Evolutionary conservation across 805 yeast species (phyloP), one percentile per base, ranked within the genome.

Genomic region (Starmerella apis): DNA sequence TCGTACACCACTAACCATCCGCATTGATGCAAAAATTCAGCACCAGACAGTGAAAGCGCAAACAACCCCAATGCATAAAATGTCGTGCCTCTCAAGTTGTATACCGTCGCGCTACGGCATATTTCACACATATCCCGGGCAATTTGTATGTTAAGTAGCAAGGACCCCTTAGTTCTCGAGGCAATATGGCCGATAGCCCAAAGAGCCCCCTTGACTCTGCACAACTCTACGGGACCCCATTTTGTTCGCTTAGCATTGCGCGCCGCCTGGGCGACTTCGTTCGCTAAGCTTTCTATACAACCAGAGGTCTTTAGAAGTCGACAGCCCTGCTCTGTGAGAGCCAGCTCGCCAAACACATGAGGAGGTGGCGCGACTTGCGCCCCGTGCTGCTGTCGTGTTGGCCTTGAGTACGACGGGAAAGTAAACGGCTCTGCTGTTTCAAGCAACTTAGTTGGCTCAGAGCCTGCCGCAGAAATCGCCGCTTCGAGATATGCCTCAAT

Each of bases 151-250:
- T 75, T 19, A 66, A 70, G 58, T 38, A 81, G 66, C 16, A 73
- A 68, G 16, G 83, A 78, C 0, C 96, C 96, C 46, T 73, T 67
- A 9, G 75, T 74, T 1, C 86, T 76, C 0, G 87, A 76, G 1
- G 88, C 88, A 27, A 88, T 78, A 59, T 81, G 80, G 0, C 96
- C 96, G 30, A 86, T 71, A 1, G 94, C 80, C 96, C 96, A 90
- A 31, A 90, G 59, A 30, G 82, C 77, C 10, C 88, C 84, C 61
- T 85, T 86, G 23, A 90, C 64, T 54, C 72, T 74, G 10, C 68
- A 31, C 16, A 70, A 52, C 18, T 67, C 72, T 73, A 8, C 68
- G 30, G 18, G 70, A 52, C 18, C 66, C 65, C 6, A 48, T 35
- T 45, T 30, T 10, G 23, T 5, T n/a, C 22, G 11, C 28, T 11